These are phyloP conservation scores for Wickerhamiella allomyrinae DNA, from an alignment of 805 yeast genomes.

Conservation along the genomic window DNA sequence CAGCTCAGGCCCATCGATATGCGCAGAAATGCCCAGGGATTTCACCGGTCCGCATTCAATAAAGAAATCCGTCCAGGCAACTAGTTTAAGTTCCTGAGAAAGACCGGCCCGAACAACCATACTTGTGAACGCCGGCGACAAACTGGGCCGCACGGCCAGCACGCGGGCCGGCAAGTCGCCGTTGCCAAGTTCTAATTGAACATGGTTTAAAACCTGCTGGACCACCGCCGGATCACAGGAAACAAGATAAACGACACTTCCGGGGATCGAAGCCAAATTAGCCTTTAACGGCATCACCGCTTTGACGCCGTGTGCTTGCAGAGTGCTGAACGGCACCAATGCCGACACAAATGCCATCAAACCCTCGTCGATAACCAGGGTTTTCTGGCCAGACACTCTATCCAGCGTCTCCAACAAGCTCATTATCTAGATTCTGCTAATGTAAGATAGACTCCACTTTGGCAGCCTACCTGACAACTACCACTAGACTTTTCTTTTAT, in stretches of 20 bases:
- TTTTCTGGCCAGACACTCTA: constrained; percentile 10
- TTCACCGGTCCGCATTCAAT: constrained; percentile 10
- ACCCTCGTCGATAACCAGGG: constrained; percentile 31
- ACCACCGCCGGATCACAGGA: constrained; percentile 13
- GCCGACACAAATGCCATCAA: constrained; percentile 38
- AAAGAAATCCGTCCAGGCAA: constrained; percentile 33
- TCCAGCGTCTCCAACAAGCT: constrained; percentile 17
- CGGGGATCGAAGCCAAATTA: constrained; percentile 6
- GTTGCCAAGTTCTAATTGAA: neutral
- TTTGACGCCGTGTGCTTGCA: constrained; percentile 38
- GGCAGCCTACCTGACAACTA: too few relatives aligned
- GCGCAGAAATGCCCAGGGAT: constrained; percentile 29
- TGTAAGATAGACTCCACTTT: too few relatives aligned
- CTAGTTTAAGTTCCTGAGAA: constrained; percentile 29
- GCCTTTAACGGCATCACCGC: constrained; percentile 34
- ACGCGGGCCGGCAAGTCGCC: neutral
- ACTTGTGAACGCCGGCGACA: constrained; percentile 17
- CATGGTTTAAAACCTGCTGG: constrained; percentile 1
- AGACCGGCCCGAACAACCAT: constrained; percentile 27
- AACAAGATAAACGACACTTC: constrained; percentile 18
- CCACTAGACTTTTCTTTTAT: too few relatives aligned
- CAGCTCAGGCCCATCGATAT: constrained; percentile 9
- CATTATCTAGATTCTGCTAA: too few relatives aligned
- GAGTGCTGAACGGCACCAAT: constrained; percentile 39
- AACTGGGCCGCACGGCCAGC: constrained; percentile 19